A percentile compares a stretch with the other conserved stretches of the same genome.
phyloP scores from a whole-genome alignment of 2,329 filamentous ascomycete genomes.

The Colletotrichum sp. region DNA sequence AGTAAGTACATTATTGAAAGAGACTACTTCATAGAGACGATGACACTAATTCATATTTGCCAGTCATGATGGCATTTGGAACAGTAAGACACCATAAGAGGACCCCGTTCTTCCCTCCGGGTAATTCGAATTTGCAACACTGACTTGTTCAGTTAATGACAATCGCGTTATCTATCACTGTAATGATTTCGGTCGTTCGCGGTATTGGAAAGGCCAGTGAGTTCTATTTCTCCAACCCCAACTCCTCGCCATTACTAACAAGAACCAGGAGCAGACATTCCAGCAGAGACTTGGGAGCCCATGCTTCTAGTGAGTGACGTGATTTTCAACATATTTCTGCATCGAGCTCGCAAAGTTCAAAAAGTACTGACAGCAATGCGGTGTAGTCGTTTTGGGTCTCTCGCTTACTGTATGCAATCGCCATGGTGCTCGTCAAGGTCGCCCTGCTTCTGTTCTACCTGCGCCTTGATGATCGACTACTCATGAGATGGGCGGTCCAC shows the following conservation, averaged over 20 bases:
- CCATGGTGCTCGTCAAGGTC: background rate
- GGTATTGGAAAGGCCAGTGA: background rate
- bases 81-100: background rate
- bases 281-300: background rate
- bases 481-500: background rate
- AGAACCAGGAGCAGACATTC: background rate
- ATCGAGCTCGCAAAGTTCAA: background rate
- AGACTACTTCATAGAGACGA: background rate
- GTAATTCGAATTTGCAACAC: background rate
- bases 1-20: background rate
- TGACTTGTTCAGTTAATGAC: background rate
- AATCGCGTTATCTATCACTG: background rate
- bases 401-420: background rate
- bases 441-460: conserved; percentile 1
- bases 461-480: background rate
- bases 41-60: background rate
- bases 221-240: background rate
- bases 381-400: background rate
- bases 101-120: background rate
- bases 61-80: background rate
- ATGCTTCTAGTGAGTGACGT: background rate
- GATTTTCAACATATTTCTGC: background rate
- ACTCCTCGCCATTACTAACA: background rate
- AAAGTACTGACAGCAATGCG: background rate
- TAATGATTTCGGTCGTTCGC: background rate